These are phyloP conservation scores for Ophiostoma tasmaniense DNA, from an alignment of 2,329 filamentous ascomycete species.

Conservation along the genomic window DNA sequence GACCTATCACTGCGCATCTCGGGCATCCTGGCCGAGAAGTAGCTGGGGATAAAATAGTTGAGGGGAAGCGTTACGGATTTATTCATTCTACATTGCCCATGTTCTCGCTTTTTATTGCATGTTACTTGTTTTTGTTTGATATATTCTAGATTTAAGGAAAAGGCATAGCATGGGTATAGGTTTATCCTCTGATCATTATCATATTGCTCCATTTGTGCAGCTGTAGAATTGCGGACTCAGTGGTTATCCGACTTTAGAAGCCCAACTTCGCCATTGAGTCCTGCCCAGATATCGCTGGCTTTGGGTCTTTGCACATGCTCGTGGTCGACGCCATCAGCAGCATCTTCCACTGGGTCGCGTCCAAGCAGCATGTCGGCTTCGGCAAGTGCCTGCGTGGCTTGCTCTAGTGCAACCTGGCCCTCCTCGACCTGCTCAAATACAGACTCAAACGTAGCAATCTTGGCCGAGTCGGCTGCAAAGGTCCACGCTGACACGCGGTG, in stretches of 20 bases:
- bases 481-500: slow-evolving; percentile 48
- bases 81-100: background rate
- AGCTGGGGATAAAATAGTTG: background rate
- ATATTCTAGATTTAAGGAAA: slow-evolving; percentile 1
- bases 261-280: slow-evolving; percentile 46
- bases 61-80: background rate
- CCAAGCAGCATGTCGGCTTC: slow-evolving; percentile 41
- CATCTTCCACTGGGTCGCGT: slow-evolving; percentile 21
- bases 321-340: background rate
- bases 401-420: slow-evolving; percentile 48
- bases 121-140: background rate
- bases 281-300: slow-evolving; percentile 39
- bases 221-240: no score
- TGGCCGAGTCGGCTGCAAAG: slow-evolving; percentile 51
- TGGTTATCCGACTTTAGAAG: slow-evolving; percentile 34
- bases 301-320: slow-evolving; percentile 17
- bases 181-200: slow-evolving; percentile 8
- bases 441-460: slow-evolving; percentile 48
- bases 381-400: slow-evolving; percentile 41
- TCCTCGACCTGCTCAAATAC: slow-evolving; percentile 53
- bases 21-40: slow-evolving; percentile 51
- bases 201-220: background rate
- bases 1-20: slow-evolving; percentile 79
- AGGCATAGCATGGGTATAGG: background rate
- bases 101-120: background rate